phyloP scores from a whole-genome alignment of 176 grass and related monocot species.

The Eremochloa ophiuroides region DNA sequence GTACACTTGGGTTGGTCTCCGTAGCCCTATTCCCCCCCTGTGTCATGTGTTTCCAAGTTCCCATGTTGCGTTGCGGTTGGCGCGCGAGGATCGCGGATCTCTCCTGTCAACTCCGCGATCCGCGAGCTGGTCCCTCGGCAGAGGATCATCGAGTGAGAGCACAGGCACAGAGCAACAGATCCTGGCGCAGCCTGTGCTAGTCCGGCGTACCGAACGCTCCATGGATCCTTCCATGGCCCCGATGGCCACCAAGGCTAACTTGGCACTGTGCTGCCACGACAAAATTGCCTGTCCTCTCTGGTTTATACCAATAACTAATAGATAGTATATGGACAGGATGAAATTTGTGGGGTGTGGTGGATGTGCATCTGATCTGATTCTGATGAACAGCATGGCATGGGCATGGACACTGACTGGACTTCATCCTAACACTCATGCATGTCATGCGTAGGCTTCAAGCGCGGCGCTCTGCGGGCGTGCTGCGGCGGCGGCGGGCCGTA shows the following conservation, averaged over 20 bases:
- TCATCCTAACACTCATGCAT: too few relatives aligned
- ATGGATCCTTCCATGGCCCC: not conserved
- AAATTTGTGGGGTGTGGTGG: too few relatives aligned
- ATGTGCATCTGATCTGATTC: not conserved
- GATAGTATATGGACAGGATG: too few relatives aligned
- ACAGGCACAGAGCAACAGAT: not conserved
- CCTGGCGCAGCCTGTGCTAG: not conserved
- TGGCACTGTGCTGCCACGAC: not conserved
- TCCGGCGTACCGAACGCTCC: not conserved
- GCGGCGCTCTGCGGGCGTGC: slow-evolving; percentile 52
- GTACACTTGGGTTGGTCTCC: too few relatives aligned
- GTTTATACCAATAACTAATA: too few relatives aligned
- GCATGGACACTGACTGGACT: not conserved
- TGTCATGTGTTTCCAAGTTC: too few relatives aligned
- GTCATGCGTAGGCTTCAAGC: slow-evolving; percentile 52
- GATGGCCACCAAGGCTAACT: not conserved
- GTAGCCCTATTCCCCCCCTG: too few relatives aligned
- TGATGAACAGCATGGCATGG: not conserved
- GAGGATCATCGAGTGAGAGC: too few relatives aligned
- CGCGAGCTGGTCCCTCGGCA: too few relatives aligned
- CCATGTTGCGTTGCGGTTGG: too few relatives aligned
- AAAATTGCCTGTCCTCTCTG: not conserved
- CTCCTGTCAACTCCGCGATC: too few relatives aligned
- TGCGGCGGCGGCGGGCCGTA: slow-evolving; percentile 74
- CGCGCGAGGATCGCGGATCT: too few relatives aligned